Evolutionary conservation across 192 early-diverging fungal species (phyloP), one percentile per base, ranked within the genome.

Genomic region (Geranomyces michiganensis): DNA sequence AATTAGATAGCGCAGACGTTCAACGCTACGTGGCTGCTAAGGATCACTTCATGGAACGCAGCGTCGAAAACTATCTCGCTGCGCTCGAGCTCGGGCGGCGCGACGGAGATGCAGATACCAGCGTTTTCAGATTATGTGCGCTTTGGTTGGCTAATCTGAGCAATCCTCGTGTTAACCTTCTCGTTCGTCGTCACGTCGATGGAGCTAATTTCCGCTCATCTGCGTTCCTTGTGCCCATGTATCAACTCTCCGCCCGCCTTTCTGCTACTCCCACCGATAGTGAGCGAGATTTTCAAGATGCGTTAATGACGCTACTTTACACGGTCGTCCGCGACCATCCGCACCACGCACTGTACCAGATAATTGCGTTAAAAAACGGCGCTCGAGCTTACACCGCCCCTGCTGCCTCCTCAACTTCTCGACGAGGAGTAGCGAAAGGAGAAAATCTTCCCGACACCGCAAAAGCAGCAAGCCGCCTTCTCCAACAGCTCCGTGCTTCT

Each of bases 321-420:
- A 24, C 31, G 17, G 70, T 85, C 19, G 70, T 76, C 15, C 51
- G 19, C 5, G 78, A 78, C 46, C 79, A 82, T 74, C 84, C 84
- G 5, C 71, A 77, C 55, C 84, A 85, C 56, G 68, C 61, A 14
- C 36, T 85, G 24, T 73, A 75, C 56, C 81, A 84, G 43, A 70
- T 85, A 33, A 74, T 85, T 53, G 84, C 84, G 1, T 53, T 85
- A 12, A 81, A 82, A 36, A 85, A 85, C 68, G 79, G 76, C 4
- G 60, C 30, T 0, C 66, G 76, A 1, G 60, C 30, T 0, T 60
- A 73, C 27, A 61, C 59, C 14, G 45, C 55, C 14, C 14, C 62
- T 8, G 27, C 67, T 14, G 26, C 56, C 12, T 1, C 61, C 7
- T 29, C 21, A 14, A 32, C 27, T 31, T 30, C 21, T 13, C 27